Evolutionary conservation across 768 basidiomycete species (phyloP).

Genomic region (Stropharia rugosoannulata): DNA sequence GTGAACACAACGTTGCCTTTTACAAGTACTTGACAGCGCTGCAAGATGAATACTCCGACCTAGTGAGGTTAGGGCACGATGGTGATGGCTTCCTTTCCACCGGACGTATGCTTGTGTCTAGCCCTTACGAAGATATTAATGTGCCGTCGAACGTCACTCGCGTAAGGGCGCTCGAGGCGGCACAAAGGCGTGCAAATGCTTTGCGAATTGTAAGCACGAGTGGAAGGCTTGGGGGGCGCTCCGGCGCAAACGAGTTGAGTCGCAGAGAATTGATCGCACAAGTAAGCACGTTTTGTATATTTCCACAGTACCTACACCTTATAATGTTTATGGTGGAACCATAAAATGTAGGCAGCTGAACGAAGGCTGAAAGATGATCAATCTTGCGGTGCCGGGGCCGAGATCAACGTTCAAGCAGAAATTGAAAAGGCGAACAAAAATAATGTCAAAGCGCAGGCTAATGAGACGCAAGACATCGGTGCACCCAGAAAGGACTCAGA

Average conservation of each 20-base stretch:
- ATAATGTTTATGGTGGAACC: slow-evolving; percentile 3
- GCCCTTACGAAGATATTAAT: slow-evolving; percentile 55
- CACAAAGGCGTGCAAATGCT: slow-evolving; percentile 65
- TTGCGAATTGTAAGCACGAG: slow-evolving; percentile 46
- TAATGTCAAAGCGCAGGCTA: slow-evolving; percentile 58
- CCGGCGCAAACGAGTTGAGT: slow-evolving; percentile 40
- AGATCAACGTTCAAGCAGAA: slow-evolving; percentile 46
- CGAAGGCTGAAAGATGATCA: slow-evolving; percentile 72
- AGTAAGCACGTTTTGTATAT: slow-evolving; percentile 33
- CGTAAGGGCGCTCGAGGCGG: slow-evolving; percentile 71
- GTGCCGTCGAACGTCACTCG: slow-evolving; percentile 65
- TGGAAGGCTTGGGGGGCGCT: slow-evolving; percentile 56
- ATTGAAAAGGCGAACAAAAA: slow-evolving; percentile 68
- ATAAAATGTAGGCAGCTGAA: slow-evolving; percentile 73
- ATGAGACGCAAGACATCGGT: slow-evolving; percentile 48
- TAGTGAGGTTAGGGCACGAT: slow-evolving; percentile 78
- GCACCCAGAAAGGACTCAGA: neutral
- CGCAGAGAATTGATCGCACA: slow-evolving; percentile 74
- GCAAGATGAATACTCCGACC: slow-evolving; percentile 82
- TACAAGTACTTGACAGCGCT: slow-evolving; percentile 71
- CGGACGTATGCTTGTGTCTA: slow-evolving; percentile 70
- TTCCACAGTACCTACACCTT: neutral
- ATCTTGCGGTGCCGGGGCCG: slow-evolving; percentile 62
- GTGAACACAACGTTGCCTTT: slow-evolving; percentile 85
- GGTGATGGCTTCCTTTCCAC: slow-evolving; percentile 88